These are phyloP conservation scores for Suillus weaverae DNA, from an alignment of 768 basidiomycete genomes.

Conservation along the genomic window DNA sequence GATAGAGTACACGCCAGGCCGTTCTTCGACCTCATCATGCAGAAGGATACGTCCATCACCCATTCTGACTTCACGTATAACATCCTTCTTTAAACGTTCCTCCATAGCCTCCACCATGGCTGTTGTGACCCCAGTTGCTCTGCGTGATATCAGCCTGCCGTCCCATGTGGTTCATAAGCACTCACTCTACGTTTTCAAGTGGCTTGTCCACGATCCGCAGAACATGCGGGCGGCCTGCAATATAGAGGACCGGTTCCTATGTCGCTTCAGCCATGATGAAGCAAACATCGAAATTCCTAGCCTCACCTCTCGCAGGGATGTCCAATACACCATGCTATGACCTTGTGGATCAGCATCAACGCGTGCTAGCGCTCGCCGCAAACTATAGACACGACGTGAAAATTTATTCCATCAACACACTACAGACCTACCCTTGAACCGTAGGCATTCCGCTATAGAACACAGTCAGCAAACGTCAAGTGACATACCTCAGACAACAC, in stretches of 20 bases:
- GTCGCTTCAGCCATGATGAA: conserved; percentile 5
- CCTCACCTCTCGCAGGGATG: conserved; percentile 84
- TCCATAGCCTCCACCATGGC: conserved; percentile 92
- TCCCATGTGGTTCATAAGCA: conserved; percentile 1
- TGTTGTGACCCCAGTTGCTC: conserved; percentile 93
- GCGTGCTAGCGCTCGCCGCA: conserved; percentile 73
- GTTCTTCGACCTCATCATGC: conserved; percentile 94
- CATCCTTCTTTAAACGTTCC: conserved; percentile 79
- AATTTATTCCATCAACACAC: background rate
- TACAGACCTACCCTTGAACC: conserved; percentile 64
- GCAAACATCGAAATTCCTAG: background rate
- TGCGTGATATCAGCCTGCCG: conserved; percentile 29
- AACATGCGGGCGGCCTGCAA: conserved; percentile 86
- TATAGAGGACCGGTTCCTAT: conserved; percentile 91
- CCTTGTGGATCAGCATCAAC: conserved; percentile 85
- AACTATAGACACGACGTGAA: conserved; percentile 38
- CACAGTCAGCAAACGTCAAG: conserved; percentile 24
- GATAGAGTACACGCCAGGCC: conserved; percentile 85
- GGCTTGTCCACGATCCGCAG: conserved; percentile 85
- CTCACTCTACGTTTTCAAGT: conserved; percentile 92
- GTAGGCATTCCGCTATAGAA: conserved; percentile 89
- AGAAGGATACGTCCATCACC: conserved; percentile 78
- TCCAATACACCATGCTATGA: conserved; percentile 81
- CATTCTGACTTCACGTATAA: conserved; percentile 74
- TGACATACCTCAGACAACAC: conserved; percentile 13